Conservation (phyloP, 1,284 basidiomycete species). For the Boletus holoroseus region DNA sequence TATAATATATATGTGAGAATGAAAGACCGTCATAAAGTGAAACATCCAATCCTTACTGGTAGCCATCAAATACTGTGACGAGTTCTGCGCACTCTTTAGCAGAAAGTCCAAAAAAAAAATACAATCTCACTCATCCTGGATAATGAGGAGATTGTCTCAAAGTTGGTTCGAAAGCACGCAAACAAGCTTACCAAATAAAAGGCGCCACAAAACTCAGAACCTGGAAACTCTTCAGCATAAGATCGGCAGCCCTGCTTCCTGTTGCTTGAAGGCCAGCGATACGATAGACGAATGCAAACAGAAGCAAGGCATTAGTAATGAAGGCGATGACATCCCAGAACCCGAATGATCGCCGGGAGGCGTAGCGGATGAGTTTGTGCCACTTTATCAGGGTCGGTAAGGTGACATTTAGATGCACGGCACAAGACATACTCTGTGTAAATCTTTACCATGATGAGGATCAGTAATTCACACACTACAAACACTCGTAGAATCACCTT, state of each 20-base stretch:
- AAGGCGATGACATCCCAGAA: constrained; percentile 79
- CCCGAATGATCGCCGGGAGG: constrained; percentile 66
- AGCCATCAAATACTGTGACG: constrained; percentile 75
- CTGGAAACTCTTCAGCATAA: constrained; percentile 76
- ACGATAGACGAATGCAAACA: constrained; percentile 72
- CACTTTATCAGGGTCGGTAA: constrained; percentile 40
- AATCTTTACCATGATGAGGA: constrained; percentile 39
- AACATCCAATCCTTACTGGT: constrained; percentile 49
- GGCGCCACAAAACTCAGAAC: constrained; percentile 82
- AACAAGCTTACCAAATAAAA: constrained; percentile 67
- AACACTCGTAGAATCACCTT: constrained; percentile 49
- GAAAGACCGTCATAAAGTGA: background rate
- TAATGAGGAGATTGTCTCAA: background rate
- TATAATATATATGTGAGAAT: constrained; percentile 32
- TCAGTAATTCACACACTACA: constrained; percentile 2
- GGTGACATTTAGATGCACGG: background rate
- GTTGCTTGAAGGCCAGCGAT: constrained; percentile 52
- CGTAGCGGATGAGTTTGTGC: constrained; percentile 58
- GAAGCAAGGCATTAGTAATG: constrained; percentile 65
- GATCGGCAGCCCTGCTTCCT: constrained; percentile 38
- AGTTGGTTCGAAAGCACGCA: background rate
- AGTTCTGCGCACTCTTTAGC: constrained; percentile 47
- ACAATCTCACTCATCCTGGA: constrained; percentile 69
- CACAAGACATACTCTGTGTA: constrained; percentile 52
- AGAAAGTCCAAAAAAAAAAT: constrained; percentile 1